Evolutionary conservation across 1,284 basidiomycete species (phyloP), one percentile per base, ranked within the genome.

Genomic region (Cryptococcus wingfieldii): DNA sequence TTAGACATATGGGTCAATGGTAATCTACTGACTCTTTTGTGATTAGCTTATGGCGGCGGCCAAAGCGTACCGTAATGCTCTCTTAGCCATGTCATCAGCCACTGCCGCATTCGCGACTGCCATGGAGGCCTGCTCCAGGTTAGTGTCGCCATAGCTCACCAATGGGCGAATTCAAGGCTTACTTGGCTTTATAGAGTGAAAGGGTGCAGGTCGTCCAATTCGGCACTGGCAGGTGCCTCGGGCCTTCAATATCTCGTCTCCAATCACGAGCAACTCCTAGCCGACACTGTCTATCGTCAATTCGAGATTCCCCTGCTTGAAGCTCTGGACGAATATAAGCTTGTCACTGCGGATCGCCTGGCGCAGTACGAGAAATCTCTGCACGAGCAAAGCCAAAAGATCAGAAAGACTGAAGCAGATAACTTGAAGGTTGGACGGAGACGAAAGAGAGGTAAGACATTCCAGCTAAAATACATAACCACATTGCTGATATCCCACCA

Each of bases 211-310:
- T 58, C 66, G 6, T 67, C 72, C 13, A 72, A 74, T 46, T 67
- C 70, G 46, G 69, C 63, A 6, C 85, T 92, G 69, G 89, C 88
- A 5, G 74, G 72, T 37, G 85, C 88, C n/a, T 86, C 88, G 16
- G 93, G 93, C 2, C 79, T 96, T 50, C 91, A 96, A 74, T 90
- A 92, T 75, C 83, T 97, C 62, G 87, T 95, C 68, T 86, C 88
- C 53, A 95, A 95, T 75, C 90, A 95, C 67, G 91, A 89, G 82
- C 90, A 92, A 73, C 84, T 96, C 53, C 79, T 96, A 68, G 85
- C 89, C 34, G 90, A 92, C 68, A 85, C 87, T 4, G 81, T 95
- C 46, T 90, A 93, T 76, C 88, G 88, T 66, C 89, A 86, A 54
- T 92, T 96, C 61, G 91, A 95, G 78, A 88, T 87, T 67, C 93